phyloP scores from a whole-genome alignment of 257 asterid species.

The Plantago major region DNA sequence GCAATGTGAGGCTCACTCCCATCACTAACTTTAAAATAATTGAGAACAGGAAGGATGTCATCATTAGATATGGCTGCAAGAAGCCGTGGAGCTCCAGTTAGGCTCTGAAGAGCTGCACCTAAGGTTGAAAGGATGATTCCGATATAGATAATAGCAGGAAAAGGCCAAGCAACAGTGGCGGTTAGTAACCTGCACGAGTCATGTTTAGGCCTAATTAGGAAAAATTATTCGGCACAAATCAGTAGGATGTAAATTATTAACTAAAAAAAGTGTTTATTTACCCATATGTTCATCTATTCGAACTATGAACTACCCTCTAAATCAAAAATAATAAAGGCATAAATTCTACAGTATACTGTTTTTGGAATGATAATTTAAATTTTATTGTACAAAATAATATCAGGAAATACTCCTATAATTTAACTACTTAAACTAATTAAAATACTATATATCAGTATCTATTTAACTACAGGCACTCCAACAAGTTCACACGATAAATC shows the following conservation, averaged over 20 bases:
- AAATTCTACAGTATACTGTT: too few species aligned
- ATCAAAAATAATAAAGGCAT: too few species aligned
- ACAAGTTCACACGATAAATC: too few species aligned
- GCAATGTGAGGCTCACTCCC: slow-evolving; percentile 88
- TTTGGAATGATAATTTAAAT: too few species aligned
- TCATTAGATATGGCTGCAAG: slow-evolving; percentile 99
- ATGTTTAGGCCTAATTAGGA: slow-evolving; percentile 27
- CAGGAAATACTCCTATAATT: too few species aligned
- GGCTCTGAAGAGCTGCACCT: slow-evolving; percentile 98
- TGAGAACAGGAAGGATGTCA: slow-evolving; percentile 92
- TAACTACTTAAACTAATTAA: too few species aligned
- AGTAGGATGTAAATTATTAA: slow-evolving; percentile 6
- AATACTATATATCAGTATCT: too few species aligned
- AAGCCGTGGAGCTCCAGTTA: slow-evolving; percentile 98
- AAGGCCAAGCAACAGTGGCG: slow-evolving; percentile 98
- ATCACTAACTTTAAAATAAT: slow-evolving; percentile 89
- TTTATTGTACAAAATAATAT: too few species aligned
- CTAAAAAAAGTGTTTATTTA: neutral
- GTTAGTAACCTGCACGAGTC: slow-evolving; percentile 83
- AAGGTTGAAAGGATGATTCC: slow-evolving; percentile 97
- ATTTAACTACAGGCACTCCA: too few species aligned
- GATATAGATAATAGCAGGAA: slow-evolving; percentile 74
- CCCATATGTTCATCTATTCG: slow-evolving; percentile 13
- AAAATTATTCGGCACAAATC: neutral
- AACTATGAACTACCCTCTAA: neutral